Evolutionary conservation across 2,329 filamentous ascomycete genomes (phyloP).

Genomic region (Arthrobotrys sinensis): DNA sequence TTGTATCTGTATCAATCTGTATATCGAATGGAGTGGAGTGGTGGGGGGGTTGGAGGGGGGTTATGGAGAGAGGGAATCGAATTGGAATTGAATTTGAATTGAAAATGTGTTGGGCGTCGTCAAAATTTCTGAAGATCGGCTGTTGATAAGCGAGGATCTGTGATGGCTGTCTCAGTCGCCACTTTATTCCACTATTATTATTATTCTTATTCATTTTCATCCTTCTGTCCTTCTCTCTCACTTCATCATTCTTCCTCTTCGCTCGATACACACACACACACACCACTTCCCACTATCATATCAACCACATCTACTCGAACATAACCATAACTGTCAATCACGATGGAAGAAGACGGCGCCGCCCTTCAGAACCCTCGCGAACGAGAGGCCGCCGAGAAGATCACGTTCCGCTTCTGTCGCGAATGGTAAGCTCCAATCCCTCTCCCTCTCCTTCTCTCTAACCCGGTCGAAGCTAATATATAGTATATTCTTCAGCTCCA

Average conservation of each 20-base stretch:
- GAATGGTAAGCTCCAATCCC: slow-evolving; percentile 80
- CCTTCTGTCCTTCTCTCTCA: background rate
- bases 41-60: too few species aligned
- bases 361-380: slow-evolving; percentile 59
- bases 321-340: slow-evolving; percentile 4
- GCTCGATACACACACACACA: too few species aligned
- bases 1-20: slow-evolving; percentile 4
- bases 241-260: too few species aligned
- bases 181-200: background rate
- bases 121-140: slow-evolving; percentile 55
- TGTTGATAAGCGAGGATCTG: slow-evolving; percentile 48
- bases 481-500: slow-evolving; percentile 78
- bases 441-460: background rate
- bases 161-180: slow-evolving; percentile 14
- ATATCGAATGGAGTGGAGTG: background rate
- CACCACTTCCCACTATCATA: background rate
- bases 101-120: slow-evolving; percentile 54
- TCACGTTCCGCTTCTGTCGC: slow-evolving; percentile 97
- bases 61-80: too few species aligned
- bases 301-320: slow-evolving; percentile 2
- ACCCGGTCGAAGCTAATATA: slow-evolving; percentile 43
- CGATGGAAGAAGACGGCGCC: slow-evolving; percentile 56
- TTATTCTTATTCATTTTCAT: background rate
- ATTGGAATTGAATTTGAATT: too few species aligned
- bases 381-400: slow-evolving; percentile 74